phyloP scores from a whole-genome alignment of 164 flowering plant species.

The Piper longum region DNA sequence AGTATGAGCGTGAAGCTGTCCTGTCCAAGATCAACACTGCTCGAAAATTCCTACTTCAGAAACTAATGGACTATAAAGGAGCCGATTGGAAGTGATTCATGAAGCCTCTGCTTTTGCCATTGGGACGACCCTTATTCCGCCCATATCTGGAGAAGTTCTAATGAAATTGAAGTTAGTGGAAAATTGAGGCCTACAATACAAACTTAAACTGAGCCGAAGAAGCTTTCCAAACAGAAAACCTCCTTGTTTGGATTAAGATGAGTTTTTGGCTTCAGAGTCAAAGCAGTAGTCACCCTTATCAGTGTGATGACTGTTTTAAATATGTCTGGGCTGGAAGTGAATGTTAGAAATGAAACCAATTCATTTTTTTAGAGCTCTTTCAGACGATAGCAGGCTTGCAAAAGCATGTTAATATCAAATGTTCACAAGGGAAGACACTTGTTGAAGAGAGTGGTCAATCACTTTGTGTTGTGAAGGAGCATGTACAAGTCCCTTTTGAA shows the following conservation, averaged over 20 bases:
- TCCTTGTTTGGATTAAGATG: constrained; percentile 22
- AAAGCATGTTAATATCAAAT: constrained; percentile 17
- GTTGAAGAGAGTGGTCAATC: constrained; percentile 56
- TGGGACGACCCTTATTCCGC: constrained; percentile 22
- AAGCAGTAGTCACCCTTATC: constrained; percentile 46
- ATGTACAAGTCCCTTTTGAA: constrained; percentile 74
- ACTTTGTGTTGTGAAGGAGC: constrained; percentile 82
- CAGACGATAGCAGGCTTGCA: constrained; percentile 17
- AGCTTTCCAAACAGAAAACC: constrained; percentile 11
- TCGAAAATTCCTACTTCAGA: constrained; percentile 52
- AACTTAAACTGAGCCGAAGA: constrained; percentile 6
- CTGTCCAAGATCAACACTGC: constrained; percentile 69
- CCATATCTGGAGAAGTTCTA: constrained; percentile 12
- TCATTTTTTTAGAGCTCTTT: constrained; percentile 23
- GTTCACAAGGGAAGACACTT: constrained; percentile 77
- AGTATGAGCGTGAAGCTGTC: constrained; percentile 69
- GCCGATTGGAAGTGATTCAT: constrained; percentile 65
- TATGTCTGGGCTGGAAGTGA: constrained; percentile 57
- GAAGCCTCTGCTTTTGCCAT: constrained; percentile 79
- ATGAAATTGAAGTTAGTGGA: constrained; percentile 22
- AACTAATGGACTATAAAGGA: constrained; percentile 78
- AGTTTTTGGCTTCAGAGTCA: constrained; percentile 21
- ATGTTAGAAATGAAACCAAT: constrained; percentile 15
- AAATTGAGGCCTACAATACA: constrained; percentile 8
- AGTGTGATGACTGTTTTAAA: constrained; percentile 51